Conservation (phyloP, 257 asterid genomes). For the Ajuga chamaepitys region DNA sequence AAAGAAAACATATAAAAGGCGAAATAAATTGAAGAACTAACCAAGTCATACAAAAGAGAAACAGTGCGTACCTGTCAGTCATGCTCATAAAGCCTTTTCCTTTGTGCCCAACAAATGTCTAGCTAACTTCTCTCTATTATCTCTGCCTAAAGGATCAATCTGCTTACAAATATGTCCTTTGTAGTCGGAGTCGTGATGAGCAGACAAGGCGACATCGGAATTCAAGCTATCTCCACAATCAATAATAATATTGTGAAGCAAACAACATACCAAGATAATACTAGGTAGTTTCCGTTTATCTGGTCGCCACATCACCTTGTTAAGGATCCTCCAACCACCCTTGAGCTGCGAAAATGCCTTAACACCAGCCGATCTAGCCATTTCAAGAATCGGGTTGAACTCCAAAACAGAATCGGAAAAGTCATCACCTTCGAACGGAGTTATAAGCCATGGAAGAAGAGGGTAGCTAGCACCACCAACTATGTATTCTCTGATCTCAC, state of each 20-base stretch:
- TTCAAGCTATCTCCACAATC: constrained; percentile 69
- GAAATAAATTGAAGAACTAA: too few species aligned
- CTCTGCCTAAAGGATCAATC: constrained; percentile 36
- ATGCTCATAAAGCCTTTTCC: constrained; percentile 7
- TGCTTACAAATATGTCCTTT: constrained; percentile 34
- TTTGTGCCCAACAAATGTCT: constrained; percentile 25
- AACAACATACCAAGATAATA: constrained; percentile 80
- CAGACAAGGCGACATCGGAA: constrained; percentile 52
- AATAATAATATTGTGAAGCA: too few species aligned
- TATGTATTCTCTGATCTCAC: constrained; percentile 59
- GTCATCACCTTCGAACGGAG: constrained; percentile 53
- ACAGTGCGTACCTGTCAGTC: too few species aligned
- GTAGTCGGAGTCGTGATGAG: constrained; percentile 56
- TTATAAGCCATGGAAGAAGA: constrained; percentile 90
- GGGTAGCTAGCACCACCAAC: constrained; percentile 76
- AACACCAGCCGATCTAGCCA: constrained; percentile 43
- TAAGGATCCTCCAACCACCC: constrained; percentile 94
- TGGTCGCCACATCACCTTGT: constrained; percentile 98
- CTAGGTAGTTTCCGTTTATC: constrained; percentile 87
- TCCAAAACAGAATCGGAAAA: constrained; percentile 11
- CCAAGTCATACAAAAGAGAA: too few species aligned
- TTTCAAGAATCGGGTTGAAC: constrained; percentile 47
- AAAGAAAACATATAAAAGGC: too few species aligned
- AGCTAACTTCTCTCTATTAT: constrained; percentile 47
- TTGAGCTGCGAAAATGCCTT: constrained; percentile 68